These are phyloP conservation scores for Pichia sporocuriosa DNA, from an alignment of 805 yeast species.

Conservation along the genomic window DNA sequence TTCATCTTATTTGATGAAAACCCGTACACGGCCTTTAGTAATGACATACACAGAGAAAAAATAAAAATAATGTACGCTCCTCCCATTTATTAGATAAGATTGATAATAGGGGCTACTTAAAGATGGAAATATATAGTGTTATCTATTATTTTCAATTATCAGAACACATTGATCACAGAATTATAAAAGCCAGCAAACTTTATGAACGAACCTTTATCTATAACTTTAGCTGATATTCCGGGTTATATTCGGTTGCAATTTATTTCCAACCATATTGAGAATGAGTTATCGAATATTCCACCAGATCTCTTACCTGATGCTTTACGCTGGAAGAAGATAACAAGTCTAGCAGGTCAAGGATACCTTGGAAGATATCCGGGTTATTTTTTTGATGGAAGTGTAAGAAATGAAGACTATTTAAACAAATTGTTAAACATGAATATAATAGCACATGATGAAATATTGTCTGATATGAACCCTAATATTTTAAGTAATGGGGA, in stretches of 20 bases:
- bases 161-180: no score
- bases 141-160: no score
- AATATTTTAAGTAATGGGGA: not conserved
- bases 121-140: no score
- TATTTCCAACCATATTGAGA: constrained; percentile 1
- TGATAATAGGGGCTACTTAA: no score
- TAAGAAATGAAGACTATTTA: constrained; percentile 4
- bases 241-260: constrained; percentile 6
- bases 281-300: not conserved
- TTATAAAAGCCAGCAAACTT: no score
- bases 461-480: not conserved
- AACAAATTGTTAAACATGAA: constrained; percentile 1
- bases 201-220: no score
- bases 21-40: no score
- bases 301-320: constrained; percentile 2
- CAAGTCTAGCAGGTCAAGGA: constrained; percentile 2
- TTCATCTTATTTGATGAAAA: no score
- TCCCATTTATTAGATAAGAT: no score
- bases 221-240: not conserved
- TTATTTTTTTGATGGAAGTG: constrained; percentile 3
- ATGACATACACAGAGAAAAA: no score
- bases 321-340: constrained; percentile 8
- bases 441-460: not conserved
- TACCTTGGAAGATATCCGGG: constrained; percentile 9
- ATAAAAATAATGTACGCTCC: no score